phyloP scores from a whole-genome alignment of 2,329 filamentous ascomycete genomes.

The Verticillium dahliae region DNA sequence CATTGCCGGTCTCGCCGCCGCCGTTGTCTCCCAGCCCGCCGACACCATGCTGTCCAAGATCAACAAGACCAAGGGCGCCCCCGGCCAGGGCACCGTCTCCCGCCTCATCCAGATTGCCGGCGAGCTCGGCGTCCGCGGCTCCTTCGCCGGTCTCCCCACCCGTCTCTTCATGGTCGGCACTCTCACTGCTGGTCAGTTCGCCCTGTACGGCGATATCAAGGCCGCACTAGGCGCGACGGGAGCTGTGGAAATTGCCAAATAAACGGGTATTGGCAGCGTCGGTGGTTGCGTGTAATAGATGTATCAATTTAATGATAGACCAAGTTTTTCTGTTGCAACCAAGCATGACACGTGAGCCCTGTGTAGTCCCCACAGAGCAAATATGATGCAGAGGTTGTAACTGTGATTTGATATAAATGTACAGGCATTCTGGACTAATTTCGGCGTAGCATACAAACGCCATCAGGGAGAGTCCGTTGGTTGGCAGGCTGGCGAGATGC shows the following conservation, averaged over 20 bases:
- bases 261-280: slow-evolving; percentile 13
- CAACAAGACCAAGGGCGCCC: slow-evolving; percentile 87
- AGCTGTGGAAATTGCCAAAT: slow-evolving; percentile 65
- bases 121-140: slow-evolving; percentile 75
- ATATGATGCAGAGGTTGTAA: too few species aligned
- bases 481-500: too few species aligned
- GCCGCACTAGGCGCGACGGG: slow-evolving; percentile 63
- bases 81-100: slow-evolving; percentile 75
- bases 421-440: too few species aligned
- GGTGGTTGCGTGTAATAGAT: too few species aligned
- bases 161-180: slow-evolving; percentile 60
- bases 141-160: slow-evolving; percentile 75
- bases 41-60: slow-evolving; percentile 95
- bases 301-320: too few species aligned
- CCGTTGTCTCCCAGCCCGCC: slow-evolving; percentile 80
- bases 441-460: too few species aligned
- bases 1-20: slow-evolving; percentile 69
- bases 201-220: slow-evolving; percentile 60
- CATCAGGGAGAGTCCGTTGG: too few species aligned
- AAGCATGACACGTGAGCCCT: too few species aligned
- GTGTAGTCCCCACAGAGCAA: too few species aligned
- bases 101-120: slow-evolving; percentile 83
- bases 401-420: too few species aligned
- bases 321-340: too few species aligned
- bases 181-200: slow-evolving; percentile 75